A percentile compares a stretch with the other conserved stretches of the same genome.
phyloP scores from a whole-genome alignment of 2,329 filamentous ascomycete genomes.

The Aureobasidium sp. region DNA sequence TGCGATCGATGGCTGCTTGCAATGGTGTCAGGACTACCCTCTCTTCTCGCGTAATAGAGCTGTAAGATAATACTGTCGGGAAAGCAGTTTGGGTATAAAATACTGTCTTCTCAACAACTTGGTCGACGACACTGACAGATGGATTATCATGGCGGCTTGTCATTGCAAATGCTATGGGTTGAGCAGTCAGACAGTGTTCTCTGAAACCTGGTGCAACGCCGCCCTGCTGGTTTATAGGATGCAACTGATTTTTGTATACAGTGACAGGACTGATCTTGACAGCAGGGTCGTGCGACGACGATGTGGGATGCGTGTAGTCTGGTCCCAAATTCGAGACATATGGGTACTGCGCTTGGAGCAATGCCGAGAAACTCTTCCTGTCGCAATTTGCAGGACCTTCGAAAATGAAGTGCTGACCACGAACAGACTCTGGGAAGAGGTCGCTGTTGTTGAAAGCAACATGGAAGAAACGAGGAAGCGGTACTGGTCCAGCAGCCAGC shows the following conservation, averaged over 20 bases:
- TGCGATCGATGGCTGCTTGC: conserved; percentile 85
- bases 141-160: conserved; percentile 60
- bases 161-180: conserved; percentile 71
- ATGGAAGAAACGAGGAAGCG: conserved; percentile 73
- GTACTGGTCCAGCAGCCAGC: conserved; percentile 50
- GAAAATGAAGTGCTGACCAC: conserved; percentile 90
- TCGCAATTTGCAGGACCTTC: conserved; percentile 74
- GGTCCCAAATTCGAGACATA: neutral
- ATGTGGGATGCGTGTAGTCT: conserved; percentile 5
- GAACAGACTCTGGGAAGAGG: conserved; percentile 71
- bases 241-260: conserved; percentile 71
- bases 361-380: conserved; percentile 75
- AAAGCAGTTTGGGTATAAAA: conserved; percentile 81
- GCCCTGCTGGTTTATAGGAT: conserved; percentile 82
- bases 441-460: conserved; percentile 76
- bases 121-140: conserved; percentile 60
- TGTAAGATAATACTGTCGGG: conserved; percentile 82
- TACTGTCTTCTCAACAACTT: conserved; percentile 75
- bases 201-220: conserved; percentile 74
- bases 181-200: conserved; percentile 76
- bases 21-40: conserved; percentile 64
- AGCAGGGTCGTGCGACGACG: neutral
- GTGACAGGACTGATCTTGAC: conserved; percentile 52
- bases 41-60: conserved; percentile 67
- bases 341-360: conserved; percentile 86